These are phyloP conservation scores for Nigrospora oryzae DNA, from an alignment of 2,329 filamentous ascomycete species.

Conservation along the genomic window DNA sequence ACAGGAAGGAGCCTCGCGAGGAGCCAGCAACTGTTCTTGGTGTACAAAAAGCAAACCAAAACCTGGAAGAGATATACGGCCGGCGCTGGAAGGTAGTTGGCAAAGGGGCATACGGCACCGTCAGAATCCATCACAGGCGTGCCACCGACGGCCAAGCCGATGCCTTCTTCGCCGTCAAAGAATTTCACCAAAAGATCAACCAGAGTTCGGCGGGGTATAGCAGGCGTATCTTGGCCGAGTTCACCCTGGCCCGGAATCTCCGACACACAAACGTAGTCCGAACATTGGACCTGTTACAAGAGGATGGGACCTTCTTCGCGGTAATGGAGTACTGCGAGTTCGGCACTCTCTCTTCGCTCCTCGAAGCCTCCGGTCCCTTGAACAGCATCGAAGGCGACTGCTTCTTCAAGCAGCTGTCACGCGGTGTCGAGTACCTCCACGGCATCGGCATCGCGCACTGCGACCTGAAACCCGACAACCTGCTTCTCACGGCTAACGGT, in stretches of 20 bases:
- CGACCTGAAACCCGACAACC: slow-evolving; percentile 93
- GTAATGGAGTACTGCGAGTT: slow-evolving; percentile 99
- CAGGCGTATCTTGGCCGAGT: slow-evolving; percentile 92
- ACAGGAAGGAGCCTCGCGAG: no score
- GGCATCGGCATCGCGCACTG: slow-evolving; percentile 98
- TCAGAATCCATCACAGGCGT: no score
- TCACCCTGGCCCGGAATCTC: slow-evolving; percentile 94
- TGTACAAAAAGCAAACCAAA: no score
- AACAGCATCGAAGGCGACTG: slow-evolving; percentile 91
- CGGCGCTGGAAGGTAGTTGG: no score
- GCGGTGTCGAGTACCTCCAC: slow-evolving; percentile 96
- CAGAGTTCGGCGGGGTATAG: slow-evolving; percentile 93
- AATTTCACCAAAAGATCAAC: no score
- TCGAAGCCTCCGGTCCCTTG: slow-evolving; percentile 82
- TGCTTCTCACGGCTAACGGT: slow-evolving; percentile 85
- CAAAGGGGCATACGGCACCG: no score
- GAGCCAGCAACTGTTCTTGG: no score
- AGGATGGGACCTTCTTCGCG: slow-evolving; percentile 73
- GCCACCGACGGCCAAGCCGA: no score
- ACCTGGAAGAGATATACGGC: no score
- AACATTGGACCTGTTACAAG: slow-evolving; percentile 87
- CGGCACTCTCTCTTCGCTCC: slow-evolving; percentile 87
- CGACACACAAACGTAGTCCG: slow-evolving; percentile 97
- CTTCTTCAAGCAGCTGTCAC: slow-evolving; percentile 98
- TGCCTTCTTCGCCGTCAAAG: no score